These are phyloP conservation scores for Sporobolomyces phaffii DNA, from an alignment of 768 basidiomycete genomes.

Conservation along the genomic window DNA sequence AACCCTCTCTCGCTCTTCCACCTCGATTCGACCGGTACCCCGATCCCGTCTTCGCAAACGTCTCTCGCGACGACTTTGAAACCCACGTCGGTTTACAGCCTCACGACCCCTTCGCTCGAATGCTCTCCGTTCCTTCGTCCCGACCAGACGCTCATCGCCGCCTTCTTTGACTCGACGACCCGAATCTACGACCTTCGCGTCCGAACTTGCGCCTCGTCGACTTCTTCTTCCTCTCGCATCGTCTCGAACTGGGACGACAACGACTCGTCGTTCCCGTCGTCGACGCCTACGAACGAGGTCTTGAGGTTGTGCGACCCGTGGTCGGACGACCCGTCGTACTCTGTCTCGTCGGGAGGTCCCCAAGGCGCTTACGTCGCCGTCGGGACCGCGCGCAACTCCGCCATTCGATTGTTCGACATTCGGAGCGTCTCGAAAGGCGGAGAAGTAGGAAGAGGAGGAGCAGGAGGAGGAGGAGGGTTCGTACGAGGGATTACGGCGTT, in stretches of 20 bases:
- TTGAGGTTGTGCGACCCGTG: conserved; percentile 16
- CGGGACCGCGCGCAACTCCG: conserved; percentile 20
- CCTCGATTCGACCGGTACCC: conserved; percentile 9
- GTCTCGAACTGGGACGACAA: neutral
- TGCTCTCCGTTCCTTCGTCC: conserved; percentile 1
- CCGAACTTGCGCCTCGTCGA: neutral
- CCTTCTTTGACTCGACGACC: conserved; percentile 27
- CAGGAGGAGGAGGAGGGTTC: too few species aligned
- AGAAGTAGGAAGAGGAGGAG: too few species aligned
- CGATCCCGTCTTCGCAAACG: neutral
- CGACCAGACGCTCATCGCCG: conserved; percentile 13
- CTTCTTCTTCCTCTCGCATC: too few species aligned
- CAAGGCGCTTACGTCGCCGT: neutral
- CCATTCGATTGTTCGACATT: conserved; percentile 23
- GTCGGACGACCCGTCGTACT: conserved; percentile 23
- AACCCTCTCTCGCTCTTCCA: conserved; percentile 3
- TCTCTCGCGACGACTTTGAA: neutral
- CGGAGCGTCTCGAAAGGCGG: neutral
- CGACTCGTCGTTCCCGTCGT: neutral
- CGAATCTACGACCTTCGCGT: conserved; percentile 21
- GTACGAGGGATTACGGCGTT: conserved; percentile 17
- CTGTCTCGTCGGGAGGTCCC: conserved; percentile 6
- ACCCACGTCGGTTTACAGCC: conserved; percentile 19
- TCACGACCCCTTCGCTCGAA: conserved; percentile 1
- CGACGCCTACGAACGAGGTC: conserved; percentile 20